These are phyloP conservation scores for Epichloe typhina DNA, from an alignment of 2,329 filamentous ascomycete species.

Conservation along the genomic window DNA sequence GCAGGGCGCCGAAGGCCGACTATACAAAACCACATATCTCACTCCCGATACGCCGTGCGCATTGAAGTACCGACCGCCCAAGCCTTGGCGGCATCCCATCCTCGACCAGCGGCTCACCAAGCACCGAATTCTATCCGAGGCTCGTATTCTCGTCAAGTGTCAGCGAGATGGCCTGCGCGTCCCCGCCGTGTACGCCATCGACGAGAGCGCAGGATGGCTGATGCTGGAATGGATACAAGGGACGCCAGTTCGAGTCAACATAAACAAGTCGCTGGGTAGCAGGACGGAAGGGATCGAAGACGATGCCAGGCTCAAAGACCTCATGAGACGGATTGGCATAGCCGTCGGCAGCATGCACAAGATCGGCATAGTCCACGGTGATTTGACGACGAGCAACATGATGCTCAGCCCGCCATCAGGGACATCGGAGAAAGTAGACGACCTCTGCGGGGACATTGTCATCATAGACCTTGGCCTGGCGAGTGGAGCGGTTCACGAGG, in stretches of 20 bases:
- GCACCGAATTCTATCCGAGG: conserved; percentile 78
- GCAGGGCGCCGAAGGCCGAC: conserved; percentile 89
- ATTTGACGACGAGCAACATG: conserved; percentile 94
- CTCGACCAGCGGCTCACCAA: conserved; percentile 81
- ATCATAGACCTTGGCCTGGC: conserved; percentile 93
- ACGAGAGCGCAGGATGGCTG: conserved; percentile 55
- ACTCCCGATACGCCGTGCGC: conserved; percentile 54
- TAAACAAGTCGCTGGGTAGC: conserved; percentile 55
- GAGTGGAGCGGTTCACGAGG: conserved; percentile 66
- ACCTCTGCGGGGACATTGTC: conserved; percentile 60
- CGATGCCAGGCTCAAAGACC: conserved; percentile 38
- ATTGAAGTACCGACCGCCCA: conserved; percentile 82
- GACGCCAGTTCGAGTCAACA: conserved; percentile 50
- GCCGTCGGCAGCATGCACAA: conserved; percentile 67
- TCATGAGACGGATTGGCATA: conserved; percentile 59
- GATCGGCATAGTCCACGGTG: conserved; percentile 82
- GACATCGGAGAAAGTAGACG: conserved; percentile 9
- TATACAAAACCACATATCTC: conserved; percentile 80
- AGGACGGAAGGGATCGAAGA: conserved; percentile 24
- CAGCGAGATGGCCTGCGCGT: conserved; percentile 67
- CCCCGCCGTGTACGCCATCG: conserved; percentile 63
- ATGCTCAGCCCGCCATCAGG: conserved; percentile 47
- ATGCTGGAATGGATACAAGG: conserved; percentile 79
- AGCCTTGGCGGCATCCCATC: conserved; percentile 80
- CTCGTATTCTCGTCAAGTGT: conserved; percentile 69